These are phyloP conservation scores for Daldinia eschscholtzii DNA, from an alignment of 2,329 filamentous ascomycete genomes.

Conservation along the genomic window DNA sequence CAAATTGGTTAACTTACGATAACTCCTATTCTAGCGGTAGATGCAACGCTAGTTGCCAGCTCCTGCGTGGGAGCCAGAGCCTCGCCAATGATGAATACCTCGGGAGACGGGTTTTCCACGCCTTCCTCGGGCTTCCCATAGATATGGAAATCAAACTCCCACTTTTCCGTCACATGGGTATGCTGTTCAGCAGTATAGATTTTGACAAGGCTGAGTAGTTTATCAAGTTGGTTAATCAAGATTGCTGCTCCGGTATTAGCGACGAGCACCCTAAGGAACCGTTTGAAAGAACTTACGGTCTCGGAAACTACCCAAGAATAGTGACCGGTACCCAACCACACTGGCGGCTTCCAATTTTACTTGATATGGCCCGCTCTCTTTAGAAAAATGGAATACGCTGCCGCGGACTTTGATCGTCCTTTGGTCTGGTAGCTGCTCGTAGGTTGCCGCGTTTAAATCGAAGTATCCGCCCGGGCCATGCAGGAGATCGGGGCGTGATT, in stretches of 20 bases:
- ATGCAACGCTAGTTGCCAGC: slow-evolving; percentile 59
- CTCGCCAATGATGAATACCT: slow-evolving; percentile 63
- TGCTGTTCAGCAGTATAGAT: slow-evolving; percentile 46
- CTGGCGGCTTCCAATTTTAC: slow-evolving; percentile 64
- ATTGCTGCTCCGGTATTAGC: slow-evolving; percentile 52
- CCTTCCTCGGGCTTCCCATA: slow-evolving; percentile 58
- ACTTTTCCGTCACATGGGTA: slow-evolving; percentile 43
- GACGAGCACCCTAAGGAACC: no score
- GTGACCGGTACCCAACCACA: slow-evolving; percentile 58
- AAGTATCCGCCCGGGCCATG: slow-evolving; percentile 64
- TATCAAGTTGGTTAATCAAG: slow-evolving; percentile 57
- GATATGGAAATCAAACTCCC: slow-evolving; percentile 59
- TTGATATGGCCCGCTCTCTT: slow-evolving; percentile 55
- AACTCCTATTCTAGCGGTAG: slow-evolving; percentile 56
- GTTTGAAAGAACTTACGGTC: slow-evolving; percentile 53
- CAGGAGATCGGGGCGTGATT: slow-evolving; percentile 63
- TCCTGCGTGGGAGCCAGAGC: slow-evolving; percentile 60
- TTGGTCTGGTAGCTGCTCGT: slow-evolving; percentile 58
- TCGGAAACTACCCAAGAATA: slow-evolving; percentile 61
- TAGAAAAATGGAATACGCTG: slow-evolving; percentile 54
- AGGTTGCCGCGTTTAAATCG: slow-evolving; percentile 56
- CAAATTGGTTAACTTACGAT: slow-evolving; percentile 46
- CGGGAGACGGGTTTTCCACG: slow-evolving; percentile 37
- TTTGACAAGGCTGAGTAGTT: slow-evolving; percentile 53
- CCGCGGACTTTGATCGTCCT: slow-evolving; percentile 58